A percentile compares a stretch with the other conserved stretches of the same genome.
Conservation (phyloP, 768 basidiomycete genomes). For the Auricularia cornea region DNA sequence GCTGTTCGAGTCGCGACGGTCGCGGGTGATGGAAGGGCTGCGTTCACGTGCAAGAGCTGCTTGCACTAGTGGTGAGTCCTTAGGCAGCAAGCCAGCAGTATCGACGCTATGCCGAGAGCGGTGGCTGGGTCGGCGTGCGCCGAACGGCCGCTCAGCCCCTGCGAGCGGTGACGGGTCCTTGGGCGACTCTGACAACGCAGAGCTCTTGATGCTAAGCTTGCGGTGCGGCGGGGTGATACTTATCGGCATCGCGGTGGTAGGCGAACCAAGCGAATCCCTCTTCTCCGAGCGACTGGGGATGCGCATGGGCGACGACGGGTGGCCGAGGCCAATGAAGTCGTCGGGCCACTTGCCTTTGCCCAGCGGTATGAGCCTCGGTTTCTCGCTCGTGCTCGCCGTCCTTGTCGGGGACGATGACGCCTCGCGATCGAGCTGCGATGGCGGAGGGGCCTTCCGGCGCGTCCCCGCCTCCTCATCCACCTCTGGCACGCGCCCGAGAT, state of each 20-base stretch:
- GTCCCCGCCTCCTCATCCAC: background rate
- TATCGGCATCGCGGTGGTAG: background rate
- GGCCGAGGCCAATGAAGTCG: slow-evolving; percentile 37
- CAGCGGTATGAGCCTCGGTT: slow-evolving; percentile 36
- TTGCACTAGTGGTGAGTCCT: slow-evolving; percentile 27
- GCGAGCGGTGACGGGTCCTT: background rate
- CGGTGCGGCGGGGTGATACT: background rate
- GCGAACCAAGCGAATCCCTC: background rate
- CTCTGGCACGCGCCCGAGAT: background rate
- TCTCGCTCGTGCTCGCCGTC: background rate
- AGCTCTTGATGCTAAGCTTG: background rate
- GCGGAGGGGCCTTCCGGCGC: background rate
- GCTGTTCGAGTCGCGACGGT: background rate
- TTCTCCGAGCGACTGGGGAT: background rate
- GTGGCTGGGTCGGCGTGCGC: slow-evolving; percentile 48
- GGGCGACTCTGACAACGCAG: background rate
- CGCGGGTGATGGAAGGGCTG: background rate
- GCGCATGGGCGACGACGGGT: background rate
- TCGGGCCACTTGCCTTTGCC: slow-evolving; percentile 80
- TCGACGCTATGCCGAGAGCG: slow-evolving; percentile 61
- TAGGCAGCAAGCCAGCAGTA: slow-evolving; percentile 39
- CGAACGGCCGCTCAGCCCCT: slow-evolving; percentile 29
- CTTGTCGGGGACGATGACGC: background rate
- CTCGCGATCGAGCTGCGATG: background rate
- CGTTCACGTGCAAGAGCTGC: background rate